These are phyloP conservation scores for Arachis monticola DNA, from an alignment of 331 rosid species.

Conservation along the genomic window DNA sequence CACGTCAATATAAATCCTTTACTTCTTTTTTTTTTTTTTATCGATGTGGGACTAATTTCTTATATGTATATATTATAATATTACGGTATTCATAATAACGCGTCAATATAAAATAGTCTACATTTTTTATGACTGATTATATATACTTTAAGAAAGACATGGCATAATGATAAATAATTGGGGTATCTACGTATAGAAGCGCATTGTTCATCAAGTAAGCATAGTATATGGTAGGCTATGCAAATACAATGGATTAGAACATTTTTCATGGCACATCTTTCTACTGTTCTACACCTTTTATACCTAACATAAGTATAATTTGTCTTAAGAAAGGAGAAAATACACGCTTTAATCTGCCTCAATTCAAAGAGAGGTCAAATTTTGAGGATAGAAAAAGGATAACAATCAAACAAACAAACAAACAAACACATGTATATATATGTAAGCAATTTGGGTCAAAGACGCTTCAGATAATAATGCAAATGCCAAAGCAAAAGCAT, in stretches of 20 bases:
- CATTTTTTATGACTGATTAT: too few relatives aligned
- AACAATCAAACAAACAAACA: slow-evolving; percentile 9
- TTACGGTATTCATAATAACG: too few relatives aligned
- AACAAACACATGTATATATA: neutral
- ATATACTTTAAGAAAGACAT: slow-evolving; percentile 18
- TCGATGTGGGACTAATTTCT: too few relatives aligned
- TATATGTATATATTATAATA: too few relatives aligned
- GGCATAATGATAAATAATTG: neutral
- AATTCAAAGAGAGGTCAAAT: slow-evolving; percentile 53
- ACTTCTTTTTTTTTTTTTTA: too few relatives aligned
- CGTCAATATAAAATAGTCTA: too few relatives aligned
- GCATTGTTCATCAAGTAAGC: neutral
- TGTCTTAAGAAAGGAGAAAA: slow-evolving; percentile 40
- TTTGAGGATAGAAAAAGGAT: slow-evolving; percentile 40
- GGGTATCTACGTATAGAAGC: neutral
- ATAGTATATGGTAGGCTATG: slow-evolving; percentile 37
- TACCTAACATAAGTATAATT: slow-evolving; percentile 58
- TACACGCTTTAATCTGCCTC: slow-evolving; percentile 41
- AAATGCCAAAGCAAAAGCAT: slow-evolving; percentile 24
- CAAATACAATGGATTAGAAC: slow-evolving; percentile 52
- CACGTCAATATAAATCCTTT: too few relatives aligned
- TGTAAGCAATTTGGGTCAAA: slow-evolving; percentile 65
- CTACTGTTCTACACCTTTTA: slow-evolving; percentile 34
- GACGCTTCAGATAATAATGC: slow-evolving; percentile 61
- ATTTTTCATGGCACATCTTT: slow-evolving; percentile 45